These are phyloP conservation scores for Pleurotus ostreatus DNA, from an alignment of 768 basidiomycete species.

Conservation along the genomic window DNA sequence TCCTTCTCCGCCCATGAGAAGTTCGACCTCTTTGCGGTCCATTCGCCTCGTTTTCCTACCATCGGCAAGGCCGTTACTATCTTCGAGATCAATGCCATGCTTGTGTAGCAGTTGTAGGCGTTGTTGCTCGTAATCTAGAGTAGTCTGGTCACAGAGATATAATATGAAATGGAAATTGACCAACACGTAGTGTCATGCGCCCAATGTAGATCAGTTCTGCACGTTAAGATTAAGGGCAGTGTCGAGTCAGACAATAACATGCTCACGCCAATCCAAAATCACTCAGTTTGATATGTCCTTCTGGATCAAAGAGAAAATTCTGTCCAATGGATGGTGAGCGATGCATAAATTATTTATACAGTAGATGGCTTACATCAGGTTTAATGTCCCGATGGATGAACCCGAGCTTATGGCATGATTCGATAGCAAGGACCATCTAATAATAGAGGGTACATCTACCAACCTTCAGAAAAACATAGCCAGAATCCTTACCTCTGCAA, in stretches of 20 bases:
- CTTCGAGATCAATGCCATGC: constrained; percentile 93
- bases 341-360: constrained; percentile 15
- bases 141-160: constrained; percentile 13
- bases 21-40: constrained; percentile 78
- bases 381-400: constrained; percentile 99
- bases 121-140: constrained; percentile 89
- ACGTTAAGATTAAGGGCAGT: constrained; percentile 10
- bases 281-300: constrained; percentile 91
- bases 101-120: constrained; percentile 83
- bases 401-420: constrained; percentile 89
- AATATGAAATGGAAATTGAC: constrained; percentile 16
- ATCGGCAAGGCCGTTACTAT: constrained; percentile 59
- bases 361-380: constrained; percentile 65
- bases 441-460: constrained; percentile 14
- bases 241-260: constrained; percentile 16
- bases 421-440: constrained; percentile 92
- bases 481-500: constrained; percentile 71
- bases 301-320: constrained; percentile 94
- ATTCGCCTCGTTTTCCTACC: constrained; percentile 74
- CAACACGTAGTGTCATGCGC: constrained; percentile 91
- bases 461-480: constrained; percentile 10
- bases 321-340: constrained; percentile 24
- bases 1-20: constrained; percentile 81
- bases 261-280: constrained; percentile 96
- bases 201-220: constrained; percentile 91